These are phyloP conservation scores for Dissophora ornata DNA, from an alignment of 192 early-diverging fungal genomes.

Conservation along the genomic window DNA sequence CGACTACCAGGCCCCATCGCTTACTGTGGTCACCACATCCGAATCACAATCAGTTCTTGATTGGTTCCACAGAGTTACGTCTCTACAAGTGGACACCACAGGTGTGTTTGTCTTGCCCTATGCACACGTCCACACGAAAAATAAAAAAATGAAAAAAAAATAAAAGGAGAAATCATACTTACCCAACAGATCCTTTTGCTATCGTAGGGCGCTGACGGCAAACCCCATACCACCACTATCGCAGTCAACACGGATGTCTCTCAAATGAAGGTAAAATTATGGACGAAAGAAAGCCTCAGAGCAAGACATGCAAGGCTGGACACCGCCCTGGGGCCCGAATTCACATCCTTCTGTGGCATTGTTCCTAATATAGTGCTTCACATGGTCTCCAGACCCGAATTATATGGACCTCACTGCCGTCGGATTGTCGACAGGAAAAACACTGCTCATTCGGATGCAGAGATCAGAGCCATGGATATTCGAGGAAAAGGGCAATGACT, in stretches of 20 bases:
- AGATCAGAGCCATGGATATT: slow-evolving; percentile 51
- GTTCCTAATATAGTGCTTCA: slow-evolving; percentile 63
- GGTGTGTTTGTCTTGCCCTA: slow-evolving; percentile 5
- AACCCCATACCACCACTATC: slow-evolving; percentile 47
- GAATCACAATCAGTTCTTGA: slow-evolving; percentile 64
- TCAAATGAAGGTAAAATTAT: slow-evolving; percentile 58
- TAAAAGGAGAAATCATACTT: too few species aligned
- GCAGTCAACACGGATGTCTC: slow-evolving; percentile 59
- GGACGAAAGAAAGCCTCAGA: neutral
- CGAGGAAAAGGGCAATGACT: slow-evolving; percentile 48
- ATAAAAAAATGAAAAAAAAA: neutral
- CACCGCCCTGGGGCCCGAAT: too few species aligned
- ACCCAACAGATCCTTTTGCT: too few species aligned
- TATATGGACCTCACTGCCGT: slow-evolving; percentile 68
- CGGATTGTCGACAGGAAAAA: slow-evolving; percentile 68
- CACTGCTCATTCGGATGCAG: slow-evolving; percentile 65
- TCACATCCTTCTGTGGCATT: neutral
- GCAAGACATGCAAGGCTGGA: neutral
- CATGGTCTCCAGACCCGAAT: slow-evolving; percentile 72
- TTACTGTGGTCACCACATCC: slow-evolving; percentile 66
- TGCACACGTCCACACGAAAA: neutral
- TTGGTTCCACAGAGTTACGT: slow-evolving; percentile 66
- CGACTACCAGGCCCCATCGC: slow-evolving; percentile 55
- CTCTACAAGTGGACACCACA: slow-evolving; percentile 67
- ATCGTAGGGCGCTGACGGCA: slow-evolving; percentile 52